Conservation (phyloP, 805 yeast genomes). For the Kuraishia floccosa region DNA sequence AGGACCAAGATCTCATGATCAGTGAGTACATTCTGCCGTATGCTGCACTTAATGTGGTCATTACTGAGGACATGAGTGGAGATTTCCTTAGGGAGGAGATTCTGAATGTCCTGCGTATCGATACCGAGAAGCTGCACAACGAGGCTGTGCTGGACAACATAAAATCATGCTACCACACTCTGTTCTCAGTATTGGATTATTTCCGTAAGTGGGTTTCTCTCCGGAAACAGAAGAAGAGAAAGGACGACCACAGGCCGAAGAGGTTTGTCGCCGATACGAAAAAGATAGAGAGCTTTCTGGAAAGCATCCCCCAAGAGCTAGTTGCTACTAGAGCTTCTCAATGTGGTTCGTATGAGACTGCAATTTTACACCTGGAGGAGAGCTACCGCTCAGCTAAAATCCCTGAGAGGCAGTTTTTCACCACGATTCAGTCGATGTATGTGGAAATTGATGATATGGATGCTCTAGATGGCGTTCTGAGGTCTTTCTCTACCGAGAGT, state of each 20-base stretch:
- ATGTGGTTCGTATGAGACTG: slow-evolving; percentile 78
- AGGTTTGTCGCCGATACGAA: slow-evolving; percentile 10
- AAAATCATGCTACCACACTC: slow-evolving; percentile 56
- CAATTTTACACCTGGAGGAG: slow-evolving; percentile 77
- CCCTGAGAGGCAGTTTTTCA: slow-evolving; percentile 26
- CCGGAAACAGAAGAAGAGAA: slow-evolving; percentile 18
- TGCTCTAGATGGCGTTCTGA: slow-evolving; percentile 76
- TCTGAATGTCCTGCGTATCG: slow-evolving; percentile 19
- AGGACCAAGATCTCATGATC: slow-evolving; percentile 59
- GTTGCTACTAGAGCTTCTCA: slow-evolving; percentile 74
- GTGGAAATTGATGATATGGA: slow-evolving; percentile 84
- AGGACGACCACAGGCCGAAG: slow-evolving; percentile 12
- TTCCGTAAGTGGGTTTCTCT: slow-evolving; percentile 63
- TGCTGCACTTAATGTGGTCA: slow-evolving; percentile 48
- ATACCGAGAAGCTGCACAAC: slow-evolving; percentile 30
- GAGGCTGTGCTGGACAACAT: slow-evolving; percentile 45
- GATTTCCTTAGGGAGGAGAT: slow-evolving; percentile 23
- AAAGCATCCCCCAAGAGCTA: slow-evolving; percentile 49
- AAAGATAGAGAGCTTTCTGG: slow-evolving; percentile 36
- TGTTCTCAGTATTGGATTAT: slow-evolving; percentile 75
- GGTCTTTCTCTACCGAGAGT: slow-evolving; percentile 56
- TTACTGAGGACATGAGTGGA: slow-evolving; percentile 22
- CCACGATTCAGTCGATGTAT: slow-evolving; percentile 67
- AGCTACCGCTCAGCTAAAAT: slow-evolving; percentile 33
- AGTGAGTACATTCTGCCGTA: slow-evolving; percentile 71